Base-by-base conservation (phyloP, 2,329 filamentous ascomycete genomes). In the Aspergillus sp. region DNA sequence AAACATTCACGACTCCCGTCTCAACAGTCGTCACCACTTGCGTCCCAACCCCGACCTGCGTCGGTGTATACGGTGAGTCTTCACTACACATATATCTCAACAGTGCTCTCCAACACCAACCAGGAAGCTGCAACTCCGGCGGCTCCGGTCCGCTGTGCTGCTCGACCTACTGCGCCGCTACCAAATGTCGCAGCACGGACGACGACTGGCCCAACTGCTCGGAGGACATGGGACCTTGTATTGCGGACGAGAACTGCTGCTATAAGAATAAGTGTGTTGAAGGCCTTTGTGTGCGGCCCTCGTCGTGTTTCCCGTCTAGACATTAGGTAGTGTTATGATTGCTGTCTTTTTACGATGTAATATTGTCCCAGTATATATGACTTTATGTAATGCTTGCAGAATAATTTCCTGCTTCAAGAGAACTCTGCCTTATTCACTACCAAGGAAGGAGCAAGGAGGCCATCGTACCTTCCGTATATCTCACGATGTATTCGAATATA, bases 91-190 rank as follows among this genome's bases (percentile, higher is more conserved):
- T n/a, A 11, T 34, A 19, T 15, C 8, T 20, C 19, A 20, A 20
- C 19, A 20, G 19, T 20, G 2, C 2, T 3, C 2, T 20, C 20
- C 39, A 34, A 34, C 12, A 15, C 15, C 2, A 17, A 8, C n/a
- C n/a, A 66, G 64, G 45, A 6, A 51, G 57, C n/a, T 68, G 68
- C 30, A 49, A 50, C 1, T 68, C 57, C 30, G 68, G 47, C 37
- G 68, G 49, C 3, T 44, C 50, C 40, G 56, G 56, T 5, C 63
- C 54, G 4, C 52, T 54, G 41, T 71, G 68, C 53, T 72, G 68
- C 61, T 71, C 69, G 3, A 64, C 62, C 9, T 70, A 70, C 41
- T 71, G 70, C 19, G 68, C 67, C 4, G 70, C 68, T 3, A 69
- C 55, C 2, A 67, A 66, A 27, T 71, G 69, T 52, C 64, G 69